A percentile compares a stretch with the other conserved stretches of the same genome.
Conservation (phyloP, 164 flowering plant genomes). For the Annona squamosa region DNA sequence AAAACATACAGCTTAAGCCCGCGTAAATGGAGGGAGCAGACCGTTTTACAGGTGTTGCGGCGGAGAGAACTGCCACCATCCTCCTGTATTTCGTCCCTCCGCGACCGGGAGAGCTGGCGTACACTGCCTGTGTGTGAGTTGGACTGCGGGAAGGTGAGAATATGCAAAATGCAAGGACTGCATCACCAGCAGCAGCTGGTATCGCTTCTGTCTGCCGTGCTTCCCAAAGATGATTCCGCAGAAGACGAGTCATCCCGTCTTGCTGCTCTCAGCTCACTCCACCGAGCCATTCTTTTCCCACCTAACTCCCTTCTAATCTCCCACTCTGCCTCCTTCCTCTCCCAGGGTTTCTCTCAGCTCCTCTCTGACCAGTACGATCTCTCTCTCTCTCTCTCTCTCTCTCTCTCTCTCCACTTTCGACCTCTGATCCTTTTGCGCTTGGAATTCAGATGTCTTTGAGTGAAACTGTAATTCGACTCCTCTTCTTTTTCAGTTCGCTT, state of each 20-base stretch:
- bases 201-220: conserved; percentile 69
- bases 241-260: conserved; percentile 52
- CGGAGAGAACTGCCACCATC: neutral
- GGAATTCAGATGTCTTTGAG: too few species aligned
- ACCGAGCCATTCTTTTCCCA: conserved; percentile 70
- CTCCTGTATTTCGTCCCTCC: neutral
- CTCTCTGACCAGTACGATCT: conserved; percentile 67
- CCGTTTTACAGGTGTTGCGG: neutral
- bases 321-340: conserved; percentile 78
- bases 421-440: neutral
- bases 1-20: too few species aligned
- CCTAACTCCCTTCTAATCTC: conserved; percentile 74
- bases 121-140: conserved; percentile 33
- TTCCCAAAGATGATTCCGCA: conserved; percentile 47
- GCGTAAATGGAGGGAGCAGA: neutral
- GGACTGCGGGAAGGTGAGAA: neutral
- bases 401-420: neutral
- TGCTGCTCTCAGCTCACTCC: conserved; percentile 72
- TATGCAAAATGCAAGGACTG: conserved; percentile 63
- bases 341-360: conserved; percentile 77
- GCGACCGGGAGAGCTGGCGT: neutral
- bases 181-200: conserved; percentile 86
- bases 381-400: neutral
- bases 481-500: too few species aligned
- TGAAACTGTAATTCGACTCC: too few species aligned